Percentiles rank a stretch among this genome's conserved stretches.
Conservation (phyloP, 2,329 filamentous ascomycete species). For the Curvularia verruculosa region DNA sequence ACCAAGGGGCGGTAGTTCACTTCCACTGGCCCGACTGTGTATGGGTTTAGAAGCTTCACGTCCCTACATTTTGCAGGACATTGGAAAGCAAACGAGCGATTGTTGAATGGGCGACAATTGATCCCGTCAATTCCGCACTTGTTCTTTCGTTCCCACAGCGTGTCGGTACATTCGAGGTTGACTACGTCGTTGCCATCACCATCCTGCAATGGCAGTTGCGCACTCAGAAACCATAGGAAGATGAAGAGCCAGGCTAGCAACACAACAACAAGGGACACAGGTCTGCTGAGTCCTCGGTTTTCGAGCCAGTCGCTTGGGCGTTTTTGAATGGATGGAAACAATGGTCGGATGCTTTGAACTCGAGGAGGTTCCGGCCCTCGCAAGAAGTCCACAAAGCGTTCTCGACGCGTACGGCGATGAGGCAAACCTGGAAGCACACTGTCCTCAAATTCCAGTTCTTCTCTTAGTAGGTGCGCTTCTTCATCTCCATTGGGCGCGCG, state of each 20-base stretch:
- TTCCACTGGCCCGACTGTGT: conserved; percentile 73
- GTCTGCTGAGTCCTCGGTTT: conserved; percentile 49
- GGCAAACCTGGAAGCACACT: conserved; percentile 3
- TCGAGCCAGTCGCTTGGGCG: conserved; percentile 67
- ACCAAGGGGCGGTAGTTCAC: conserved; percentile 62
- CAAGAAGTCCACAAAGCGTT: conserved; percentile 40
- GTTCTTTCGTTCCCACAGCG: conserved; percentile 74
- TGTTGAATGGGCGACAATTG: conserved; percentile 75
- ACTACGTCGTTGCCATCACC: conserved; percentile 69
- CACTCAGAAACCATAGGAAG: conserved; percentile 69
- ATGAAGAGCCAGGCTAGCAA: conserved; percentile 69
- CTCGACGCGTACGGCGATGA: conserved; percentile 1
- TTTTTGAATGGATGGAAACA: conserved; percentile 70
- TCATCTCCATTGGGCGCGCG: conserved; percentile 28
- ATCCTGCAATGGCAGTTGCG: conserved; percentile 62
- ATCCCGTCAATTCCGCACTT: conserved; percentile 75
- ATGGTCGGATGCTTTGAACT: conserved; percentile 52
- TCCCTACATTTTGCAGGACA: conserved; percentile 74
- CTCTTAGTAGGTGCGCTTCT: conserved; percentile 37
- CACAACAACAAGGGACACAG: conserved; percentile 61
- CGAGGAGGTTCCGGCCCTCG: conserved; percentile 53
- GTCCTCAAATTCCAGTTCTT: conserved; percentile 39
- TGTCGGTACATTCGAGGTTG: conserved; percentile 70
- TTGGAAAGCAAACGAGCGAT: conserved; percentile 71
- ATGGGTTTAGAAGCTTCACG: conserved; percentile 70